A percentile compares a stretch with the other conserved stretches of the same genome.
Evolutionary conservation across 176 grass and related monocot species (phyloP).

Genomic region (Thinopyrum elongatum): DNA sequence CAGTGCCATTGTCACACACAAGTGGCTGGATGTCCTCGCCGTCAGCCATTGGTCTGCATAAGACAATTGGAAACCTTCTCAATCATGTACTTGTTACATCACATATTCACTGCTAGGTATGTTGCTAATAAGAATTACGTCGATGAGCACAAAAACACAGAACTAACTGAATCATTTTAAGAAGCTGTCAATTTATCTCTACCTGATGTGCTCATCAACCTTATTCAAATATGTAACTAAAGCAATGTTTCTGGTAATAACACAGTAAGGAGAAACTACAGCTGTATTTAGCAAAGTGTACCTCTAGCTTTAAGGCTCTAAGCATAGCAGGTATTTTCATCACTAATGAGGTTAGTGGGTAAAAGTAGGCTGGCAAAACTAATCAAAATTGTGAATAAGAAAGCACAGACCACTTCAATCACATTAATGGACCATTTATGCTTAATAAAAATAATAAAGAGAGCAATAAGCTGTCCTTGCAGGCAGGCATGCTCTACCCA

Average conservation of each 20-base stretch:
- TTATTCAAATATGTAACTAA: neutral
- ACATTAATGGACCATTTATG: slow-evolving; percentile 13
- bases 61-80: neutral
- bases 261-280: neutral
- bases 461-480: slow-evolving; percentile 31
- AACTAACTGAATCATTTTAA: neutral
- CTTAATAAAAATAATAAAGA: neutral
- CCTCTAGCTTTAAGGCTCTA: neutral
- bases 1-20: slow-evolving; percentile 51
- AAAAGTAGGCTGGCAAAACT: neutral
- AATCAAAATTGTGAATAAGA: neutral
- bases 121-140: neutral
- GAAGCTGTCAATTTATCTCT: neutral
- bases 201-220: neutral
- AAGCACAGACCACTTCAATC: neutral
- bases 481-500: slow-evolving; percentile 35
- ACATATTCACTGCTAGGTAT: neutral
- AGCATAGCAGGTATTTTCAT: neutral
- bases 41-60: slow-evolving; percentile 35
- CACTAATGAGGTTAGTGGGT: neutral
- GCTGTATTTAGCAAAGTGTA: neutral
- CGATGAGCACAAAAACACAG: neutral
- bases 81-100: neutral
- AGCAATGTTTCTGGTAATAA: neutral
- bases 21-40: slow-evolving; percentile 45